Conservation (phyloP, 2,329 filamentous ascomycete species). For the Chaetomium strumarium region DNA sequence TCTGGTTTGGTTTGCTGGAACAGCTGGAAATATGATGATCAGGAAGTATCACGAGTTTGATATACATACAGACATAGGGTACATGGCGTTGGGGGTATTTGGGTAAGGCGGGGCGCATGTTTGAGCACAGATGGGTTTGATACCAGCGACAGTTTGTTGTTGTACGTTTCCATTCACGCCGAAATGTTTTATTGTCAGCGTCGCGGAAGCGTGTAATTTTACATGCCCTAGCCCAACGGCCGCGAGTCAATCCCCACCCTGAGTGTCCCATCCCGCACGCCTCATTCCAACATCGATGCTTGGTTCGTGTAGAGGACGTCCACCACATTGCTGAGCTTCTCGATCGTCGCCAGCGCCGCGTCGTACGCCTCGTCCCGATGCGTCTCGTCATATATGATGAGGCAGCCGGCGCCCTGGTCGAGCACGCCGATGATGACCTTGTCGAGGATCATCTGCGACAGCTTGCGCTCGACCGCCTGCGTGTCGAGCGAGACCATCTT, state of each 20-base stretch:
- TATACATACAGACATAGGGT: neutral
- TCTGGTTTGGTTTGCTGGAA: neutral
- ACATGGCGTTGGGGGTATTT: neutral
- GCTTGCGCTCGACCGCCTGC: conserved; percentile 93
- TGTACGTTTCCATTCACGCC: conserved; percentile 6
- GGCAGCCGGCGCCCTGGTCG: conserved; percentile 93
- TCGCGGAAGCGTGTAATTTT: neutral
- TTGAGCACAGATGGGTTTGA: conserved; percentile 4
- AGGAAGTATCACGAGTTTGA: conserved; percentile 1
- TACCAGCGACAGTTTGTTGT: conserved; percentile 7
- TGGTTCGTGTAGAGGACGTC: conserved; percentile 98
- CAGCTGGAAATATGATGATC: neutral
- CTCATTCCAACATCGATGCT: conserved; percentile 85
- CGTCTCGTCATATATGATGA: conserved; percentile 95
- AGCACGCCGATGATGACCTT: conserved; percentile 97
- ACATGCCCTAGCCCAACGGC: conserved; percentile 4
- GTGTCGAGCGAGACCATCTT: conserved; percentile 97
- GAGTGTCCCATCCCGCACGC: conserved; percentile 1
- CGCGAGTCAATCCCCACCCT: neutral
- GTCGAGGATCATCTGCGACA: conserved; percentile 99
- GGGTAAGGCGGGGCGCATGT: neutral
- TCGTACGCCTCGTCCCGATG: conserved; percentile 92
- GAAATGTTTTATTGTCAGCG: neutral
- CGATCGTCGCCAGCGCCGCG: conserved; percentile 87
- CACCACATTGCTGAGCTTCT: conserved; percentile 94